Evolutionary conservation across 208 protist genomes (phyloP), one percentile per base, ranked within the genome.

Genomic region (Wallacemonas collosoma): DNA sequence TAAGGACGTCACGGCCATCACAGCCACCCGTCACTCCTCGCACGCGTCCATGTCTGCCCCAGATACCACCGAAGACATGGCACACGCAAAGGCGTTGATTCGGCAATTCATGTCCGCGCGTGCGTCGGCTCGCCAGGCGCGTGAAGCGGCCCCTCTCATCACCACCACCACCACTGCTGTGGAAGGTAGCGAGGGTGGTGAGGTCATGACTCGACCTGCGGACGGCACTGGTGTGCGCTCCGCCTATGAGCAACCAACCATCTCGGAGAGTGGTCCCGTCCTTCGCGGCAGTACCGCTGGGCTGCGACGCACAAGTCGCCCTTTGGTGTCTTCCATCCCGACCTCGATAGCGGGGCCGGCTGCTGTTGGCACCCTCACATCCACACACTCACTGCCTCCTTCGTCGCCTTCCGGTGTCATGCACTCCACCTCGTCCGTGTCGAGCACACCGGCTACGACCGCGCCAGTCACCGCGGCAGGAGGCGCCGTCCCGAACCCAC

Each of bases 401-500:
- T 7, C 8, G 6, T 9, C 56, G 5, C 43, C 43, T 17, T 36
- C 56, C 5, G 56, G 56, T 38, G 36, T 38, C 36, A 62, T 15
- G 36, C 17, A 14, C 12, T 62, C 56, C 36, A 36, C 15, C 12
- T 7, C 56, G 8, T 62, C 56, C 4, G 14, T n/a, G 51, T 56
- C 15, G 5, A 56, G 15, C 8, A 56, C 51, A 51, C 11, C 47
- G 14, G 47, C 47, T 14, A 51, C 7, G 15, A 58, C 54, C 54
- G 17, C 54, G 12, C 12, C 54, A 9, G 35, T 17, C 15, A 35
- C 54, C 15, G 35, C 54, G 15, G n/a, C 54, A 58, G 6, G 15
- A 36, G 54, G 54, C 26, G 26, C 26, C 26, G 26, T 26, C 26
- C 71, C 63, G 39, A 75, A 75, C 62, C 71, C 71, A 2, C 55